Conservation (phyloP, 306 rosid species). For the Alnus glutinosa region DNA sequence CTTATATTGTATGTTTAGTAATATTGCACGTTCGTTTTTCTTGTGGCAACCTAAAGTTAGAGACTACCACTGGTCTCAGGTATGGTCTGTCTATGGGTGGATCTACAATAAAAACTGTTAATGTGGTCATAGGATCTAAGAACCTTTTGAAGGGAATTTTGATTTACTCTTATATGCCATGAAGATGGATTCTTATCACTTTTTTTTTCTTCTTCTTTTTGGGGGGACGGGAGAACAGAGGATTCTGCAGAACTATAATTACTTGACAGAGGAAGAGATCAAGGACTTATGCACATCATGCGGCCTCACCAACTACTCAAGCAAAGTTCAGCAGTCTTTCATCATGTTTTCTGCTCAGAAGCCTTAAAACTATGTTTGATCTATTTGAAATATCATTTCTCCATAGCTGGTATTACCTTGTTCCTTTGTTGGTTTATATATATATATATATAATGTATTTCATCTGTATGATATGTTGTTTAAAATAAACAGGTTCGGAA, state of each 20-base stretch:
- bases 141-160: neutral
- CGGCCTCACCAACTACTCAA: slow-evolving; percentile 75
- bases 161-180: slow-evolving; percentile 18
- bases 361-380: slow-evolving; percentile 44
- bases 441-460: slow-evolving; percentile 19
- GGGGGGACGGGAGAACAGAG: slow-evolving; percentile 36
- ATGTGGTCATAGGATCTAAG: neutral
- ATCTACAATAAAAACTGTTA: neutral
- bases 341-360: slow-evolving; percentile 83
- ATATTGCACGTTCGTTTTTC: neutral
- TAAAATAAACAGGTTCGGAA: slow-evolving; percentile 32
- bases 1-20: neutral
- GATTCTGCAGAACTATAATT: slow-evolving; percentile 39
- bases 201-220: neutral
- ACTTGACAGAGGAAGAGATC: slow-evolving; percentile 64
- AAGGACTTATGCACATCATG: slow-evolving; percentile 71
- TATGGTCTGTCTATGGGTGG: neutral
- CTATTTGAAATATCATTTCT: slow-evolving; percentile 29
- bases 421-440: slow-evolving; percentile 1
- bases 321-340: slow-evolving; percentile 66
- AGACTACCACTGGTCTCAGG: neutral
- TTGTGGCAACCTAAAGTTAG: neutral
- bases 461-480: slow-evolving; percentile 15
- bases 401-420: slow-evolving; percentile 15
- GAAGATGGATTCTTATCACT: slow-evolving; percentile 7